Base-by-base conservation (phyloP, 305 asterid species). In the Stenogyne calaminthoides region DNA sequence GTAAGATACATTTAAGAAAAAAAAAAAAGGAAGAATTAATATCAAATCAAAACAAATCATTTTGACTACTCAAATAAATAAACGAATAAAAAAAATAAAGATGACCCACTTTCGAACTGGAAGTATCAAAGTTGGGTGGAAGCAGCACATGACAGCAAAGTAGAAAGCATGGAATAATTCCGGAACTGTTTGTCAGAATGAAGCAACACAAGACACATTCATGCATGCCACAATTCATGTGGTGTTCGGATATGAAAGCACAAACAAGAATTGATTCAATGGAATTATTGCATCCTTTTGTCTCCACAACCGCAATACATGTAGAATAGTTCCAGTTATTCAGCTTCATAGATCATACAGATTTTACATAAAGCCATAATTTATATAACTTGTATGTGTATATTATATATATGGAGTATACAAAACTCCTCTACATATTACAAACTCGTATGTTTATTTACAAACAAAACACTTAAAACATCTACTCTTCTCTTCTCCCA, bases 381-480 rank as follows among this genome's bases (percentile, higher is more conserved):
- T 58, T 64, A 46, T 64, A n/a, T 64, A 32, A 63, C 54, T 61
- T 70, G 52, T 69, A 34, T 44, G 5, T 25, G 58, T 40, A 16
- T 39, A 9, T 7, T 20, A 44, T 67, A 18, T n/a, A n/a, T 55
- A 54, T 40, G 44, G 34, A 60, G 52, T 22, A 29, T 63, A 65
- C 27, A 60, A 27, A 47, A 22, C 32, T 22, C 76, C 10, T 59
- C 56, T 18, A 19, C 15, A 3, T 5, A 19, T 40, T 16, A 16
- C 76, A 51, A 5, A 56, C 57, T 22, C 4, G 12, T 52, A 32
- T 73, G 11, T 58, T 22, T 66, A 77, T 77, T 58, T 77, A 71
- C 77, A 77, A 34, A 2, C 73, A 65, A 44, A 4, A 11, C 67
- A 36, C 9, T 6, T 16, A 40, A 7, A 25, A 32, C 36, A 32